Evolutionary conservation across 2,329 filamentous ascomycete species (phyloP).

Genomic region (Claviceps africana): DNA sequence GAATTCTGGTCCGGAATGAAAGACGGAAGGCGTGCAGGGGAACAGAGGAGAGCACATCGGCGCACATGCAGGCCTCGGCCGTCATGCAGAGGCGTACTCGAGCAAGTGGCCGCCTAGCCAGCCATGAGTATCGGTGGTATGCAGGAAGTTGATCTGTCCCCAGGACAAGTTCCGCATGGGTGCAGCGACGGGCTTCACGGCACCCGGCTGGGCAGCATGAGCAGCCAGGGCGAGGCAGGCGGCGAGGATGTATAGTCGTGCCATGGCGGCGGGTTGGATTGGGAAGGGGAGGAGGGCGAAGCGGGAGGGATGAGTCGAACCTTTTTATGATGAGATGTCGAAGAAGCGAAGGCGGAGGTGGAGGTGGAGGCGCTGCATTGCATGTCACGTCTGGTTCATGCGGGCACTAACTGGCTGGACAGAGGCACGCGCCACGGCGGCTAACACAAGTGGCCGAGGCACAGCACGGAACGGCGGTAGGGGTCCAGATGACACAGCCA

Average conservation of each 20-base stretch:
- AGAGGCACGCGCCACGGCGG: no score
- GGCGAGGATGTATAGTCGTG: conserved; percentile 12
- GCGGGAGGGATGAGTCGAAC: background rate
- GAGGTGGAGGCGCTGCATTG: no score
- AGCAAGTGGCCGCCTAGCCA: conserved; percentile 90
- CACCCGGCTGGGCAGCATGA: conserved; percentile 56
- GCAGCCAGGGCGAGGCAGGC: conserved; percentile 20
- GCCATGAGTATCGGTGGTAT: conserved; percentile 90
- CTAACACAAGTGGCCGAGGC: no score
- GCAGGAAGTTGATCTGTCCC: conserved; percentile 95
- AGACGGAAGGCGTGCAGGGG: no score
- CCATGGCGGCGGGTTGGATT: conserved; percentile 11
- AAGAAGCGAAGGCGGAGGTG: no score
- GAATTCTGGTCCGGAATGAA: no score
- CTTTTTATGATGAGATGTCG: background rate
- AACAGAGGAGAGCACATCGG: no score
- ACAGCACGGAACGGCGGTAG: no score
- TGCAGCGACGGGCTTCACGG: conserved; percentile 61
- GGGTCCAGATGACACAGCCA: no score
- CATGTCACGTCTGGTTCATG: no score
- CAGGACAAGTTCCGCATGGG: conserved; percentile 75
- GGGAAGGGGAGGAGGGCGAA: background rate
- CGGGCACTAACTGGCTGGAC: no score
- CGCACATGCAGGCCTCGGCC: background rate
- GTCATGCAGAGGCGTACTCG: conserved; percentile 45